Base-by-base conservation (phyloP, 768 basidiomycete genomes). In the Hypsizygus marmoreus region DNA sequence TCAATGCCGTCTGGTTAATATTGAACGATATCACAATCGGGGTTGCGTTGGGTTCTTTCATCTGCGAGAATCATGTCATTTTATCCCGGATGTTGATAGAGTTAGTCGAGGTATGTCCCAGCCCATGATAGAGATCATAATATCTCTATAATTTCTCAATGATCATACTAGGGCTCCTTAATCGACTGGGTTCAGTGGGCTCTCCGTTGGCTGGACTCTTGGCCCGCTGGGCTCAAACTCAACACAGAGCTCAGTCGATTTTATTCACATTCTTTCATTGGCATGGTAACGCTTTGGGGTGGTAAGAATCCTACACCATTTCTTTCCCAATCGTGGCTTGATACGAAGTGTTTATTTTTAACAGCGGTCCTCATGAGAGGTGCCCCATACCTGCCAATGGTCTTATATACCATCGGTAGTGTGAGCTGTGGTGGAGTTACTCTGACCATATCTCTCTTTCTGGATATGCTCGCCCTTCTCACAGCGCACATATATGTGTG, bases 171-270 rank as follows among this genome's bases (percentile, higher is more conserved):
- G 71, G 46, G 49, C 24, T 67, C 72, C 48, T 60, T 83, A 1
- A 69, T 87, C 4, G 60, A 70, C 2, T 66, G 69, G 37, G 61
- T 87, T 7, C 75, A 78, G 32, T 66, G 69, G 12, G 72, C 76
- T 0, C 71, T 97, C 2, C 56, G 73, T 1, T 97, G 94, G 95
- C 75, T 99, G 10, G 88, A 97, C 62, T 82, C 88, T 49, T 98
- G 95, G 95, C 95, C 95, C 0, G 93, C 86, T 1, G 95, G 97
- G 1, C 69, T 99, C 30, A 99, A 99, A 66, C 82, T 99, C 41
- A 98, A 98, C 59, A 91, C 91, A 0, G 91, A 97, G 55, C 76
- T 99, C n/a, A 91, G 91, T 55, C 72, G 75, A 19, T 88, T 97
- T 61, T 88, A 91, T 57, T 81, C 85, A n/a, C 76, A 82, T 47